These are phyloP conservation scores for Cicer chorassanicum DNA, from an alignment of 306 rosid genomes.

Conservation along the genomic window DNA sequence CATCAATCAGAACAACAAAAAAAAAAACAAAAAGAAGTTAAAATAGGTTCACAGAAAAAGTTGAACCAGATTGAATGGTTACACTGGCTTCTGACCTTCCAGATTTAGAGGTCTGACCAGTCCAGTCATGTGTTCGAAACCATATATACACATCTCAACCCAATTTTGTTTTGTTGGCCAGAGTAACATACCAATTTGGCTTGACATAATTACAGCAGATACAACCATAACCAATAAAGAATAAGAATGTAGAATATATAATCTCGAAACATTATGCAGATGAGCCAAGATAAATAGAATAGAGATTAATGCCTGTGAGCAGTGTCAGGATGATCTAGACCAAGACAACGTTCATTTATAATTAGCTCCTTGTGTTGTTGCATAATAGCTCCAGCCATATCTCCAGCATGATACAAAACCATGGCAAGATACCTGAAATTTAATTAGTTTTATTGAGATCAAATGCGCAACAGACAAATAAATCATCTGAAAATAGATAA, in stretches of 20 bases:
- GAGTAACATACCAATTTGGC: slow-evolving; percentile 5
- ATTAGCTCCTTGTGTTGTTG: slow-evolving; percentile 97
- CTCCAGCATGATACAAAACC: slow-evolving; percentile 99
- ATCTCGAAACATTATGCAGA: slow-evolving; percentile 32
- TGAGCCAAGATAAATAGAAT: slow-evolving; percentile 26
- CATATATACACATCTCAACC: not conserved
- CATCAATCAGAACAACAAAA: not conserved
- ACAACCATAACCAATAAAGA: not conserved
- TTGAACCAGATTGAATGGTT: not conserved
- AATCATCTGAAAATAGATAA: slow-evolving; percentile 10
- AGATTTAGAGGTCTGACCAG: slow-evolving; percentile 3
- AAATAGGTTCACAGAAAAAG: not conserved
- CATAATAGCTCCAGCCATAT: slow-evolving; percentile 96
- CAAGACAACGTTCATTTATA: slow-evolving; percentile 95
- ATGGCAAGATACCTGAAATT: slow-evolving; percentile 96
- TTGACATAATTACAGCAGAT: not conserved
- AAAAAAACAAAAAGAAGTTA: not conserved
- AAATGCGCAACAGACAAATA: slow-evolving; percentile 26
- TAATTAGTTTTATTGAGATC: slow-evolving; percentile 19
- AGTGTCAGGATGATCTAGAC: slow-evolving; percentile 98
- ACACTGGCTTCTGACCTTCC: slow-evolving; percentile 30
- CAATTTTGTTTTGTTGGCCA: slow-evolving; percentile 14
- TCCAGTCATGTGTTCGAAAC: not conserved
- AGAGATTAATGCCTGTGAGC: slow-evolving; percentile 79
- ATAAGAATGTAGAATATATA: slow-evolving; percentile 28